Conservation (phyloP, 2,329 filamentous ascomycete genomes). For the Phialophora verrucosa region DNA sequence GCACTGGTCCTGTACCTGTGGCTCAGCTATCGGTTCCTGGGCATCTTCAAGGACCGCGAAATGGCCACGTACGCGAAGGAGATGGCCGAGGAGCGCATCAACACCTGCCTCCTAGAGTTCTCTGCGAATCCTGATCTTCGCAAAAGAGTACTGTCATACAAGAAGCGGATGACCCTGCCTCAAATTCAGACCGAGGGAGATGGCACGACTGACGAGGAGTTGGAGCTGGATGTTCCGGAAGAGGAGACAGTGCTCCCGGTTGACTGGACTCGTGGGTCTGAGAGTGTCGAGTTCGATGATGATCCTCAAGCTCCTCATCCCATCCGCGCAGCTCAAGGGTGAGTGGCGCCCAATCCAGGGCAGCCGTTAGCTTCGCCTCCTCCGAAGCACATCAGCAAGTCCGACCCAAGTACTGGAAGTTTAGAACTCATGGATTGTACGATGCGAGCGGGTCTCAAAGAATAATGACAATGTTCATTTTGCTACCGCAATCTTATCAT, state of each 20-base stretch:
- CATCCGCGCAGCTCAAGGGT: constrained; percentile 16
- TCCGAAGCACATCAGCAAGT: not conserved
- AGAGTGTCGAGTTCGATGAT: constrained; percentile 19
- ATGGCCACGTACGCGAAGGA: constrained; percentile 80
- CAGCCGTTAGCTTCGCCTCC: not conserved
- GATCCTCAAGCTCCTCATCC: constrained; percentile 12
- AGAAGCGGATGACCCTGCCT: constrained; percentile 26
- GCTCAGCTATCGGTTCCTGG: constrained; percentile 87
- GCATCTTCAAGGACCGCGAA: constrained; percentile 75
- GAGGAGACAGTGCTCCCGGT: constrained; percentile 19
- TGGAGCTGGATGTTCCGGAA: constrained; percentile 17
- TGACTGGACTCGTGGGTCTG: constrained; percentile 23
- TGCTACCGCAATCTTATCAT: constrained; percentile 8
- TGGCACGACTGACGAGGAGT: not conserved
- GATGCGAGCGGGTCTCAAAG: not conserved
- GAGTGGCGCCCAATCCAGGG: not conserved
- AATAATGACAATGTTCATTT: constrained; percentile 3
- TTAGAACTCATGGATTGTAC: not conserved
- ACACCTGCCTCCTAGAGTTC: constrained; percentile 65
- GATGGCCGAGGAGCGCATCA: constrained; percentile 77
- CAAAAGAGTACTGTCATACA: constrained; percentile 28
- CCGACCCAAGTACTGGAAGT: not conserved
- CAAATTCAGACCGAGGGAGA: constrained; percentile 12
- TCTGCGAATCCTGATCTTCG: constrained; percentile 47
- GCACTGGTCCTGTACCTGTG: constrained; percentile 85